Evolutionary conservation across 768 basidiomycete genomes (phyloP).

Genomic region (Pluteus cervinus): DNA sequence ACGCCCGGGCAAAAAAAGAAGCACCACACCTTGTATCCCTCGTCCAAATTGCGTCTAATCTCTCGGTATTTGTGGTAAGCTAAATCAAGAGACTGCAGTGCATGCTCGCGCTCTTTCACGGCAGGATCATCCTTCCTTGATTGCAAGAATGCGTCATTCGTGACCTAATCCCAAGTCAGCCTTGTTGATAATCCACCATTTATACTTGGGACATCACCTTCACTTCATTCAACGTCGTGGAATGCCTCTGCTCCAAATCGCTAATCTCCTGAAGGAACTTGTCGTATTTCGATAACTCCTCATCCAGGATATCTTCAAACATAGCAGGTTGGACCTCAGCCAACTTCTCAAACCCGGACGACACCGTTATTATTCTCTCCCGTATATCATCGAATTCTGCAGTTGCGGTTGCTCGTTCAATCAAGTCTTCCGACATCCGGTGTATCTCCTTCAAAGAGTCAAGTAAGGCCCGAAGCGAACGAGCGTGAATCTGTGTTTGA

Average conservation of each 20-base stretch:
- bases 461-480: conserved; percentile 63
- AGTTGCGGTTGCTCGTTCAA: conserved; percentile 57
- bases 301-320: conserved; percentile 82
- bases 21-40: conserved; percentile 70
- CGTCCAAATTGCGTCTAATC: conserved; percentile 77
- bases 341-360: conserved; percentile 60
- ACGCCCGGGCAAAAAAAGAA: not conserved
- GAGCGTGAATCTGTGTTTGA: conserved; percentile 57
- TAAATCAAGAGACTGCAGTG: conserved; percentile 74
- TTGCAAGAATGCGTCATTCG: conserved; percentile 66
- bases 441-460: conserved; percentile 77
- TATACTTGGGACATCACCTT: conserved; percentile 41
- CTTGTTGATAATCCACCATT: not conserved
- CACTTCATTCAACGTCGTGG: conserved; percentile 57
- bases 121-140: conserved; percentile 74
- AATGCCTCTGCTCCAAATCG: conserved; percentile 53
- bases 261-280: conserved; percentile 58
- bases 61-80: conserved; percentile 88
- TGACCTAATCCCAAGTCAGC: conserved; percentile 29
- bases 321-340: conserved; percentile 73
- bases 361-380: conserved; percentile 57
- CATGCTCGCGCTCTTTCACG: conserved; percentile 76
- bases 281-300: conserved; percentile 79
- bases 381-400: conserved; percentile 70
- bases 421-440: conserved; percentile 51